phyloP scores from a whole-genome alignment of 495 filamentous ascomycete species.

The Daldinia vernicosa region DNA sequence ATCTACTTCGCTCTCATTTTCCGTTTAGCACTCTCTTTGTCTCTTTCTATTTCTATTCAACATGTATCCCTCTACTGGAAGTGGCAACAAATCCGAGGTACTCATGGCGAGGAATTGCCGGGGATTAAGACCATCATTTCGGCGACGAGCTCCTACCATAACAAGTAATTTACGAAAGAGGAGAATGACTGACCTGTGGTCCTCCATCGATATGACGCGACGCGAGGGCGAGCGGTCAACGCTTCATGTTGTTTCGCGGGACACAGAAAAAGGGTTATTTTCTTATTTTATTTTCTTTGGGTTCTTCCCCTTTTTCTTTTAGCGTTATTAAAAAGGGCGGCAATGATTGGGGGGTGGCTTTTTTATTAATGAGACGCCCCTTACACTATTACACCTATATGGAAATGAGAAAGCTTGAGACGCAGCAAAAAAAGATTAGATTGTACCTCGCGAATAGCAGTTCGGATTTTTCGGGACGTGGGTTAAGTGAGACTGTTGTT shows the following conservation, averaged over 20 bases:
- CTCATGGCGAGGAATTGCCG: constrained; percentile 18
- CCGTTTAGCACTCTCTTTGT: constrained; percentile 18
- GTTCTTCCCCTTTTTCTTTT: background rate
- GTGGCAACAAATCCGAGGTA: constrained; percentile 16
- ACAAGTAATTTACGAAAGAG: constrained; percentile 18
- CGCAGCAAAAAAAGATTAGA: constrained; percentile 42
- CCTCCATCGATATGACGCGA: constrained; percentile 17
- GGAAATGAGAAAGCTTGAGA: constrained; percentile 41
- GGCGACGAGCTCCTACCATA: constrained; percentile 23
- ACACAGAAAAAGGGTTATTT: constrained; percentile 16
- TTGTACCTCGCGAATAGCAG: constrained; percentile 44
- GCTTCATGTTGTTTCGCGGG: constrained; percentile 19
- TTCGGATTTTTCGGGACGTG: constrained; percentile 34
- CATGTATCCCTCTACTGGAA: constrained; percentile 29
- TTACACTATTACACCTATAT: background rate
- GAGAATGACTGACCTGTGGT: constrained; percentile 7
- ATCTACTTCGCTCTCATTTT: constrained; percentile 25
- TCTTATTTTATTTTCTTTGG: constrained; percentile 2
- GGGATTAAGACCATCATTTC: constrained; percentile 25
- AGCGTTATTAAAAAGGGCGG: constrained; percentile 32
- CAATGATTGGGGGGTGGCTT: background rate
- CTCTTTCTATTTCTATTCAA: constrained; percentile 4
- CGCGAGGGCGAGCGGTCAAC: constrained; percentile 15
- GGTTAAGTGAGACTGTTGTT: constrained; percentile 8
- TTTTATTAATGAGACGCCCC: too few species aligned